phyloP scores from a whole-genome alignment of 2,329 filamentous ascomycete species.

The Monosporascus sp. region DNA sequence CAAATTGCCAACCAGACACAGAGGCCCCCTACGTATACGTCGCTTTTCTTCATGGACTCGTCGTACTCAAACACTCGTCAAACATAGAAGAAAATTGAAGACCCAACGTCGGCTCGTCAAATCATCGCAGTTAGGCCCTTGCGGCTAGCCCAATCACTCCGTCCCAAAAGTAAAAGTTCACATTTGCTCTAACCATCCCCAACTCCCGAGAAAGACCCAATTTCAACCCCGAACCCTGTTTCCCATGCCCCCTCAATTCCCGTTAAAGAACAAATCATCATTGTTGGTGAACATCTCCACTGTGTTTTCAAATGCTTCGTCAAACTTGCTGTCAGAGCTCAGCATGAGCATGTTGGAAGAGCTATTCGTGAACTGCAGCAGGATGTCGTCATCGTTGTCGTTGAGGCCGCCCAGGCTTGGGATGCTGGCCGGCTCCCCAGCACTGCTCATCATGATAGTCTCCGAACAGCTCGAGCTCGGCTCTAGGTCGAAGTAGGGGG shows the following conservation, averaged over 20 bases:
- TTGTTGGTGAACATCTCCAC: slow-evolving; percentile 47
- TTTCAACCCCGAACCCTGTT: too few species aligned
- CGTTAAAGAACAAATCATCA: slow-evolving; percentile 50
- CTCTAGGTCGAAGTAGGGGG: slow-evolving; percentile 47
- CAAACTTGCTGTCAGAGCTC: slow-evolving; percentile 40
- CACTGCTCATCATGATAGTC: slow-evolving; percentile 25
- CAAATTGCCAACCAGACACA: too few species aligned
- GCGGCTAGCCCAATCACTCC: too few species aligned
- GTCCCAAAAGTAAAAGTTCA: too few species aligned
- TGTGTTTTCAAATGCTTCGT: slow-evolving; percentile 46
- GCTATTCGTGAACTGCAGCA: slow-evolving; percentile 39
- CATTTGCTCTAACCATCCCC: too few species aligned
- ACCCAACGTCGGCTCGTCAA: too few species aligned
- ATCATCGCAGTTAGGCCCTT: too few species aligned
- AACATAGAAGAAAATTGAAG: slow-evolving; percentile 1
- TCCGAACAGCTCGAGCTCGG: slow-evolving; percentile 24
- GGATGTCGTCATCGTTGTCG: slow-evolving; percentile 41
- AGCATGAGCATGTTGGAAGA: slow-evolving; percentile 46
- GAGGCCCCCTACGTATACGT: too few species aligned
- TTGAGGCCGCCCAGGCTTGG: slow-evolving; percentile 18
- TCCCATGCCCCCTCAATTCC: background rate
- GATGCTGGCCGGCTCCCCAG: slow-evolving; percentile 27
- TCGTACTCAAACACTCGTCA: background rate
- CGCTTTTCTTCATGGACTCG: too few species aligned
- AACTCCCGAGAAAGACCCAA: too few species aligned